phyloP scores from a whole-genome alignment of 129 eudicot genomes.

The Scalesia atractyloides region DNA sequence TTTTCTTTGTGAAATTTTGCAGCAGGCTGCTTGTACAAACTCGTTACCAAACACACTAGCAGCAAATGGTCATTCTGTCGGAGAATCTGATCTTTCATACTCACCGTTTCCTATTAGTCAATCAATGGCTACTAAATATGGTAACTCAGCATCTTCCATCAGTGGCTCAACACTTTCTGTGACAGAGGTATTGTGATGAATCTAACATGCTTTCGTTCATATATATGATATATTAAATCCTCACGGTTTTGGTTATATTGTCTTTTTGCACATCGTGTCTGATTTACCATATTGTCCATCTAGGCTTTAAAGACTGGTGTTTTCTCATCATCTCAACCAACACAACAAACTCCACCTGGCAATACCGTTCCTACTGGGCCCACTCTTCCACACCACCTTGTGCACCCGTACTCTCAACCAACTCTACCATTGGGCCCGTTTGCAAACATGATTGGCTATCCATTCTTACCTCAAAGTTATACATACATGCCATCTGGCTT shows the following conservation, averaged over 20 bases:
- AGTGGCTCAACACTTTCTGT: constrained; percentile 66
- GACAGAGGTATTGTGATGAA: constrained; percentile 64
- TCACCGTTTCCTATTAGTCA: constrained; percentile 72
- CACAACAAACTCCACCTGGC: constrained; percentile 66
- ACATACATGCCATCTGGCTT: constrained; percentile 90
- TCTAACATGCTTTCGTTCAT: constrained; percentile 10
- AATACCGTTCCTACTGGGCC: constrained; percentile 66
- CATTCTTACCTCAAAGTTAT: constrained; percentile 78
- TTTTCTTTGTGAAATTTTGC: constrained; percentile 5
- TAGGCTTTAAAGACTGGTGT: constrained; percentile 78
- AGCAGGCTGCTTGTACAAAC: constrained; percentile 57
- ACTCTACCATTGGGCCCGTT: constrained; percentile 80
- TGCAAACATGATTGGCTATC: constrained; percentile 83
- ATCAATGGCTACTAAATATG: constrained; percentile 69
- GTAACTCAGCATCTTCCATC: constrained; percentile 59
- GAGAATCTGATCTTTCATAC: constrained; percentile 82
- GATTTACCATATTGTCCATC: constrained; percentile 7
- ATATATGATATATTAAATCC: background rate
- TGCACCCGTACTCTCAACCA: constrained; percentile 84
- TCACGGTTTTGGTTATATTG: background rate
- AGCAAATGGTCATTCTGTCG: constrained; percentile 62
- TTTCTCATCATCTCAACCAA: constrained; percentile 64
- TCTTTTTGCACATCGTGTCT: background rate
- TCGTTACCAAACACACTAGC: constrained; percentile 67
- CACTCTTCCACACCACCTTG: constrained; percentile 77